Conservation (phyloP, 331 rosid genomes). For the Quercus lobata region DNA sequence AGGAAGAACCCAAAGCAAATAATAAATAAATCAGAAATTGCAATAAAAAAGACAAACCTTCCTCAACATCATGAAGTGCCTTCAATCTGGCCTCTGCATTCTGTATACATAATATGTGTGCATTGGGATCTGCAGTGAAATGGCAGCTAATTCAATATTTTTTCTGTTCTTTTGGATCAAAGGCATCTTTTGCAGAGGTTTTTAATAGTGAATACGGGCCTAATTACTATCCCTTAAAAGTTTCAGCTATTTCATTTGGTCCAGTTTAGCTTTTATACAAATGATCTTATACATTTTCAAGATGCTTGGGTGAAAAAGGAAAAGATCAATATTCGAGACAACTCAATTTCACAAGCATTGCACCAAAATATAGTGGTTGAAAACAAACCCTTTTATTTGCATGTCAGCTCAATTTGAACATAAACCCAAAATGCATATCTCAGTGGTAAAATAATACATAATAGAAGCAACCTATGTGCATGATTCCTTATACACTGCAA, state of each 20-base stretch:
- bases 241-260: background rate
- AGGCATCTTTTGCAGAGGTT: background rate
- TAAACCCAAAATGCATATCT: background rate
- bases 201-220: background rate
- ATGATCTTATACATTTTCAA: too few relatives aligned
- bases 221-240: background rate
- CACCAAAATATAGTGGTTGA: background rate
- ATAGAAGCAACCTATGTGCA: background rate
- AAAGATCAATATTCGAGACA: background rate
- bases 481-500: background rate
- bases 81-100: conserved; percentile 69
- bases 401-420: background rate
- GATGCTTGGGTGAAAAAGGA: background rate
- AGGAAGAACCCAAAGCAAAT: background rate
- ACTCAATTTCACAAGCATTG: background rate
- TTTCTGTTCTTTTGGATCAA: background rate
- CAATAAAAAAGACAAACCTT: conserved; percentile 45
- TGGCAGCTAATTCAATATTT: conserved; percentile 1
- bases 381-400: background rate
- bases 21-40: background rate
- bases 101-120: conserved; percentile 85
- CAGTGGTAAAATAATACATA: background rate
- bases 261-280: background rate
- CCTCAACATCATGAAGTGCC: conserved; percentile 70
- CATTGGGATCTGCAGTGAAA: conserved; percentile 75